Evolutionary conservation across 148 eudicot genomes (phyloP).

Genomic region (Chenopodium quinoa): DNA sequence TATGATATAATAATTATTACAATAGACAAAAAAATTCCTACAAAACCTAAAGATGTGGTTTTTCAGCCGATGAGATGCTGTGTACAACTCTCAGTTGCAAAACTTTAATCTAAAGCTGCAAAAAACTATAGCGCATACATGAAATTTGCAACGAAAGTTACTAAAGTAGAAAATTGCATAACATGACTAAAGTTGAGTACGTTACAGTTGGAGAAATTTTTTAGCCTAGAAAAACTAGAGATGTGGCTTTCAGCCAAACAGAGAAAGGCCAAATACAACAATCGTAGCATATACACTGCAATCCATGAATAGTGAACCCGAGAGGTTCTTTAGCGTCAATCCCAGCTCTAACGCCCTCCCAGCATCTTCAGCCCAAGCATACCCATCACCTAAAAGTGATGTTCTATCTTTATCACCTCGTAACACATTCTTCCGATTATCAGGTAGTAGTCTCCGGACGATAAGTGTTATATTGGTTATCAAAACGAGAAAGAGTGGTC

Average conservation of each 20-base stretch:
- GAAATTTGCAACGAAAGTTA: neutral
- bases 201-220: neutral
- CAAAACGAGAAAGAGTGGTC: slow-evolving; percentile 64
- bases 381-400: slow-evolving; percentile 35
- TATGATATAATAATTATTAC: neutral
- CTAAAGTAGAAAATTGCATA: neutral
- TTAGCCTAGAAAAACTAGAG: neutral
- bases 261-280: slow-evolving; percentile 53
- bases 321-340: slow-evolving; percentile 56
- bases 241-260: slow-evolving; percentile 34
- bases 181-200: neutral
- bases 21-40: neutral
- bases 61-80: neutral
- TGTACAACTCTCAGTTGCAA: neutral
- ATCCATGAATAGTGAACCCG: slow-evolving; percentile 60
- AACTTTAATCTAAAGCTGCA: neutral
- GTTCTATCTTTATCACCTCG: slow-evolving; percentile 27
- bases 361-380: slow-evolving; percentile 52
- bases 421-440: slow-evolving; percentile 25
- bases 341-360: slow-evolving; percentile 65
- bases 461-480: slow-evolving; percentile 59
- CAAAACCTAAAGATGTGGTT: neutral
- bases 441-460: slow-evolving; percentile 41
- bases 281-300: slow-evolving; percentile 57
- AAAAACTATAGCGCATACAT: neutral